phyloP scores from a whole-genome alignment of 169 alveolate species.

The Eimeria sp. region DNA sequence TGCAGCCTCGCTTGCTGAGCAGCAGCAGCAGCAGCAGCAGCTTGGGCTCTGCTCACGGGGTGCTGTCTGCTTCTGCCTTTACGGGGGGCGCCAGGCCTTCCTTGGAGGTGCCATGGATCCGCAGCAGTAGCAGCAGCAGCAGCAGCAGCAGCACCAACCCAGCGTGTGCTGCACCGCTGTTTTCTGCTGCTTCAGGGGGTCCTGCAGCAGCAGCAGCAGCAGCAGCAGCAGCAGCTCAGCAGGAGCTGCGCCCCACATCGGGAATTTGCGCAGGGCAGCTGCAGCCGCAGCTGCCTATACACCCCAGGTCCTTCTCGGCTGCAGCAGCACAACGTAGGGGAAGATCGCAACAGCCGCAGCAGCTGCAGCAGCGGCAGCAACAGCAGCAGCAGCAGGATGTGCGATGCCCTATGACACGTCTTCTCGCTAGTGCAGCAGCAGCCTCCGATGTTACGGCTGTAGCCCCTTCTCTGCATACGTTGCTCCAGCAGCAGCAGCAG shows the following conservation, averaged over 20 bases:
- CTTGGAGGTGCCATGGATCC: conserved; percentile 32
- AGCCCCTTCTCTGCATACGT: conserved; percentile 27
- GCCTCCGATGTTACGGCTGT: conserved; percentile 18
- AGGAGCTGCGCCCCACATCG: neutral
- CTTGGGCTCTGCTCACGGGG: conserved; percentile 11
- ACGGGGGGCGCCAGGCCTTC: conserved; percentile 18
- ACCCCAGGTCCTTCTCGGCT: neutral
- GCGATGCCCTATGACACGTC: conserved; percentile 43
- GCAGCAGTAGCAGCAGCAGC: conserved; percentile 46
- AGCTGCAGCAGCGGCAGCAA: conserved; percentile 60
- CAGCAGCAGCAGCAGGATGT: conserved; percentile 60
- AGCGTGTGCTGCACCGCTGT: neutral
- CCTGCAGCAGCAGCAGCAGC: conserved; percentile 42
- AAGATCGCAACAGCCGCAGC: neutral
- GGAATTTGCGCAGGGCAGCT: conserved; percentile 15
- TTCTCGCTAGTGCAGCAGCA: conserved; percentile 10
- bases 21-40: conserved; percentile 73
- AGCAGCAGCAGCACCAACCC: neutral
- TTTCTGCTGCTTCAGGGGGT: conserved; percentile 11
- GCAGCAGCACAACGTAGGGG: conserved; percentile 4
- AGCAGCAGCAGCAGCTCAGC: neutral
- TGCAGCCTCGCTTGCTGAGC: conserved; percentile 28
- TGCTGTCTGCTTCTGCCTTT: conserved; percentile 29
- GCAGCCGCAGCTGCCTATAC: conserved; percentile 46
- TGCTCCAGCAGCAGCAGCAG: conserved; percentile 69